phyloP scores from a whole-genome alignment of 2,329 filamentous ascomycete species.

The Fusarium sp. region DNA sequence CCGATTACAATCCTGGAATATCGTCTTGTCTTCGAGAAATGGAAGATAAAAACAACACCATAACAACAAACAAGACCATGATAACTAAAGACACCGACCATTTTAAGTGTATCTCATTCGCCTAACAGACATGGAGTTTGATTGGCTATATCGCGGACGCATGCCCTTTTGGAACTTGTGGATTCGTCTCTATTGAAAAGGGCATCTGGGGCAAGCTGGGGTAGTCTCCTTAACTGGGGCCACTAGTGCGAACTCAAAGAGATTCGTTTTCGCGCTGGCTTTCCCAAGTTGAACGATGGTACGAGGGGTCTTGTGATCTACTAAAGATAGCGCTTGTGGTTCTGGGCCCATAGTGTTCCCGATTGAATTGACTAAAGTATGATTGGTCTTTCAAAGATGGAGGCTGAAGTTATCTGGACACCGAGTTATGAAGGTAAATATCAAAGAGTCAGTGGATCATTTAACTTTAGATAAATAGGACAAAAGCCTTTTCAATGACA shows the following conservation, averaged over 20 bases:
- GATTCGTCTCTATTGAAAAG: neutral
- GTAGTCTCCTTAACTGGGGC: neutral
- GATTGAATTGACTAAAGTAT: neutral
- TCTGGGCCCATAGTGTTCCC: neutral
- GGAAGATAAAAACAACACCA: neutral
- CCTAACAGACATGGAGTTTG: neutral
- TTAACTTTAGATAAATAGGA: accelerated
- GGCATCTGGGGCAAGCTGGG: neutral
- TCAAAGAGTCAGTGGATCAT: neutral
- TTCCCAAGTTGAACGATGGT: neutral
- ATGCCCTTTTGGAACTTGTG: conserved; percentile 14
- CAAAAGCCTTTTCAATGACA: neutral
- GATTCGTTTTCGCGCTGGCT: conserved; percentile 1
- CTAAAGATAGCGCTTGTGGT: accelerated
- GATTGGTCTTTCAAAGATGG: neutral
- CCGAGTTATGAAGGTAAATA: neutral
- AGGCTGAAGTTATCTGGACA: neutral
- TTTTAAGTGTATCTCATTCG: neutral
- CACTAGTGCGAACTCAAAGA: neutral
- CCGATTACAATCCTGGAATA: accelerated
- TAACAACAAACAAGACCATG: neutral
- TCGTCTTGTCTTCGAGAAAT: neutral
- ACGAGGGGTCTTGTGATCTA: neutral
- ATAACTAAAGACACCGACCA: neutral
- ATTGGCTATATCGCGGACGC: conserved; percentile 18